A percentile compares a stretch with the other conserved stretches of the same genome.
These are phyloP conservation scores for Tympanopsis confertula DNA, from an alignment of 2,329 filamentous ascomycete species.

Conservation along the genomic window DNA sequence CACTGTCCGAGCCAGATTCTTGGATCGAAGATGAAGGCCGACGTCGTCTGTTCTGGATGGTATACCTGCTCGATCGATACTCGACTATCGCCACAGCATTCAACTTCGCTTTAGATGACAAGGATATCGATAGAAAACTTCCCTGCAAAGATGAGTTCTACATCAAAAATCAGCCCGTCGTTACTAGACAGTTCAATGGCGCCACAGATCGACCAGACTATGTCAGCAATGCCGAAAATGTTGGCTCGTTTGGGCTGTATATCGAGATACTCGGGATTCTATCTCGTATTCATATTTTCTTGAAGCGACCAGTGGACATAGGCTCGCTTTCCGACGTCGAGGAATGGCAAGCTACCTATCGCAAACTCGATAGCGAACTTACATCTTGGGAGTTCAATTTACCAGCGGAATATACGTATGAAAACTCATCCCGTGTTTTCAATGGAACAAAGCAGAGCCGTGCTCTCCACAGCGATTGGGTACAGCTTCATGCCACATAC, in stretches of 20 bases:
- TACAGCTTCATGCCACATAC: neutral
- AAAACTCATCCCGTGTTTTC: neutral
- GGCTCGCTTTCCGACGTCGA: conserved; percentile 23
- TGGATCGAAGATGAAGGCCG: conserved; percentile 33
- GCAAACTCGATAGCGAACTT: conserved; percentile 22
- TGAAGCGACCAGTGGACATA: conserved; percentile 25
- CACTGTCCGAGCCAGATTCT: conserved; percentile 21
- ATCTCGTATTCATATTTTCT: conserved; percentile 28
- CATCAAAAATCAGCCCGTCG: conserved; percentile 28
- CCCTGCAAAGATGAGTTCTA: conserved; percentile 32
- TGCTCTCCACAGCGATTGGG: neutral
- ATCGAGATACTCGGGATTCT: conserved; percentile 30
- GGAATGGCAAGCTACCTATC: conserved; percentile 27
- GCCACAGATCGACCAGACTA: conserved; percentile 12
- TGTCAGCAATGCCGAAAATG: conserved; percentile 26
- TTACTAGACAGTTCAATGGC: conserved; percentile 20
- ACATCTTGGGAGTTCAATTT: conserved; percentile 28
- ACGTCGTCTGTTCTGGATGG: conserved; percentile 29
- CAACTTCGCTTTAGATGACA: conserved; percentile 27
- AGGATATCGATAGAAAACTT: conserved; percentile 23
- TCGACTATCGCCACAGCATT: conserved; percentile 28
- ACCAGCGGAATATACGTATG: conserved; percentile 24
- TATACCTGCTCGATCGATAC: conserved; percentile 30
- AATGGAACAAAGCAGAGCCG: neutral
- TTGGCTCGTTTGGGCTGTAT: conserved; percentile 31